Evolutionary conservation across 768 basidiomycete genomes (phyloP), one percentile per base, ranked within the genome.

Genomic region (Leccinum incarnatum): DNA sequence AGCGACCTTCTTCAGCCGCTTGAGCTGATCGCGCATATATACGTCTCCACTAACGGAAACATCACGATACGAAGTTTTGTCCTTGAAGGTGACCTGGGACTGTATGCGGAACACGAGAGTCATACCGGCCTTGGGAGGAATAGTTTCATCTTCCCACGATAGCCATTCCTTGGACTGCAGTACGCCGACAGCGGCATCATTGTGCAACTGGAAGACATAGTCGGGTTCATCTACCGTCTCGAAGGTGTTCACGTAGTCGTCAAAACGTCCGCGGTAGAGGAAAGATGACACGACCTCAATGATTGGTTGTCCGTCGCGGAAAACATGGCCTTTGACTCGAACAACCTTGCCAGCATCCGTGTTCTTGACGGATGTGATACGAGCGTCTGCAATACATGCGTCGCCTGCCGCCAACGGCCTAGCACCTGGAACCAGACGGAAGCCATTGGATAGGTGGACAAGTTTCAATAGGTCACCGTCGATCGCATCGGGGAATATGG

Each of bases 141-240:
- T 81, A 6, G 84, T 78, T 47, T 91, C 86, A 67, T 96, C 88
- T 53, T 90, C 87, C 96, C 95, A 98, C 52, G 88, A 86, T 75
- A 98, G 95, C 97, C 97, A 99, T 70, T 96, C 91, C 78, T 99
- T 99, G 49, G 92, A 93, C 70, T 90, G 86, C 6, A 99, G 79
- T 17, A 98, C 93, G 45, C 93, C 95, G 62, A 98, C 87, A 32
- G 82, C 83, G 3, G 93, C 90, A 62, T 93, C 88, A 5, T 81
- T 86, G 34, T 80, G 77, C 59, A 97, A 69, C 36, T 86, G 79
- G 17, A 99, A 88, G 29, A 86, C 71, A 73, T 96, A 97, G 64
- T 95, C 93, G 0, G 90, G 87, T 71, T 97, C 95, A 61, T 94
- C 88, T 47, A 88, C 81, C 12, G 87, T 88, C 74, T 98, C 94